phyloP scores from a whole-genome alignment of 306 rosid species.

The Echinosophora koreensis region DNA sequence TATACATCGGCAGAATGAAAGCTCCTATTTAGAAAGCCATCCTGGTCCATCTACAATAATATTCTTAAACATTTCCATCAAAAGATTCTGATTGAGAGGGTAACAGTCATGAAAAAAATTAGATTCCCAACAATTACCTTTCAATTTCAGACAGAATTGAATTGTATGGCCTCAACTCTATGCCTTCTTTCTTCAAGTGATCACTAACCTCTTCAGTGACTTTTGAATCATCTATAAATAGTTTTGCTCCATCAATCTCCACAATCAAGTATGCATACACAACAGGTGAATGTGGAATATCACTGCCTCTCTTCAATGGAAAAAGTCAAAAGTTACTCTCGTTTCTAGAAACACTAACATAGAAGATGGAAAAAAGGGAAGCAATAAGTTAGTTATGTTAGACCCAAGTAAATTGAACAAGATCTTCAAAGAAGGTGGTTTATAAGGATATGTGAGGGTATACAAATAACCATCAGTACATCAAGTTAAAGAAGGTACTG shows the following conservation, averaged over 20 bases:
- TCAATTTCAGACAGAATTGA: conserved; percentile 81
- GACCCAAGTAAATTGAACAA: conserved; percentile 30
- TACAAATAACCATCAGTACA: conserved; percentile 33
- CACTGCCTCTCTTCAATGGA: conserved; percentile 90
- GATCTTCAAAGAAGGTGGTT: conserved; percentile 26
- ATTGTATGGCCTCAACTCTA: conserved; percentile 82
- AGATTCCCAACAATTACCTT: conserved; percentile 56
- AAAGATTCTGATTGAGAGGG: conserved; percentile 14
- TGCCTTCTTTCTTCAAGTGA: conserved; percentile 77
- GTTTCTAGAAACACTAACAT: conserved; percentile 38
- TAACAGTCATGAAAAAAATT: background rate
- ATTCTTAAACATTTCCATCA: conserved; percentile 34
- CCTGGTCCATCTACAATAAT: background rate
- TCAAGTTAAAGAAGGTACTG: conserved; percentile 27
- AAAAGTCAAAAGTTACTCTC: conserved; percentile 36
- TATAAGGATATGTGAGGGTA: conserved; percentile 30
- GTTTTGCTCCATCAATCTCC: conserved; percentile 77
- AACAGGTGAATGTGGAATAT: conserved; percentile 94
- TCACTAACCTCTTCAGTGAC: conserved; percentile 77
- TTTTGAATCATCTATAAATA: conserved; percentile 81
- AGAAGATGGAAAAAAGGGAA: conserved; percentile 23
- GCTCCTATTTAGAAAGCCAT: conserved; percentile 23
- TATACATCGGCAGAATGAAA: conserved; percentile 27
- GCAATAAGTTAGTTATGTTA: conserved; percentile 34
- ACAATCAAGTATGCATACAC: conserved; percentile 93